Evolutionary conservation across 805 yeast species (phyloP).

Genomic region (Saccharomycopsis sp.): DNA sequence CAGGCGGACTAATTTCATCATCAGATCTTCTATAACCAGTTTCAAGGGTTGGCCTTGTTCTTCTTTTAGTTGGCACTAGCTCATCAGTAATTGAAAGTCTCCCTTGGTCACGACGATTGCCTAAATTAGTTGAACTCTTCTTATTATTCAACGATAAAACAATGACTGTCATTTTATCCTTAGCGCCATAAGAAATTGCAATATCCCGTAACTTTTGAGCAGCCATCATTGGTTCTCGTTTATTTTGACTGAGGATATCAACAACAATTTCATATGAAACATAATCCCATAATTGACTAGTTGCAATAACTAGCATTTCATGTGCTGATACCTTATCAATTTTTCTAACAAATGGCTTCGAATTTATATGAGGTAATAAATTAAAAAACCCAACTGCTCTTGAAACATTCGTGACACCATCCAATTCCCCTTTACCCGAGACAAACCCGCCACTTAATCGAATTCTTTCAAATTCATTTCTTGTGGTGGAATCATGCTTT

Average conservation of each 20-base stretch:
- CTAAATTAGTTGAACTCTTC: slow-evolving; percentile 17
- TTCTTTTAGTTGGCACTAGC: slow-evolving; percentile 36
- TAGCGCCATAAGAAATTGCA: slow-evolving; percentile 87
- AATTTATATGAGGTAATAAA: slow-evolving; percentile 78
- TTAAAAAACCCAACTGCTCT: slow-evolving; percentile 90
- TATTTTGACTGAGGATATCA: slow-evolving; percentile 78
- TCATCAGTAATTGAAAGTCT: slow-evolving; percentile 30
- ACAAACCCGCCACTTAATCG: slow-evolving; percentile 90
- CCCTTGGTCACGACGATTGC: background rate
- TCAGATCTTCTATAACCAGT: no score
- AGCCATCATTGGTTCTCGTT: slow-evolving; percentile 79
- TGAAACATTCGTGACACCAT: slow-evolving; percentile 75
- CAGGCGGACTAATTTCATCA: slow-evolving; percentile 90
- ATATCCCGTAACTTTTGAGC: slow-evolving; percentile 91
- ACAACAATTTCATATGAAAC: slow-evolving; percentile 81
- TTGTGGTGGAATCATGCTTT: slow-evolving; percentile 77
- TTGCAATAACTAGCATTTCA: slow-evolving; percentile 79
- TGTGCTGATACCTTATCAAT: slow-evolving; percentile 59
- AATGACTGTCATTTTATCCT: slow-evolving; percentile 70
- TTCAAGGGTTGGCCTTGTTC: slow-evolving; percentile 61
- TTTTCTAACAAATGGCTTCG: slow-evolving; percentile 74
- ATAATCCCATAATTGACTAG: slow-evolving; percentile 78
- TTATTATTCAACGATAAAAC: slow-evolving; percentile 63
- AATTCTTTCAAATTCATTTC: slow-evolving; percentile 75
- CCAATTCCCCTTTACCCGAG: slow-evolving; percentile 74